Evolutionary conservation across 164 flowering plant genomes (phyloP), one percentile per base, ranked within the genome.

Genomic region (Vitis labrusca): DNA sequence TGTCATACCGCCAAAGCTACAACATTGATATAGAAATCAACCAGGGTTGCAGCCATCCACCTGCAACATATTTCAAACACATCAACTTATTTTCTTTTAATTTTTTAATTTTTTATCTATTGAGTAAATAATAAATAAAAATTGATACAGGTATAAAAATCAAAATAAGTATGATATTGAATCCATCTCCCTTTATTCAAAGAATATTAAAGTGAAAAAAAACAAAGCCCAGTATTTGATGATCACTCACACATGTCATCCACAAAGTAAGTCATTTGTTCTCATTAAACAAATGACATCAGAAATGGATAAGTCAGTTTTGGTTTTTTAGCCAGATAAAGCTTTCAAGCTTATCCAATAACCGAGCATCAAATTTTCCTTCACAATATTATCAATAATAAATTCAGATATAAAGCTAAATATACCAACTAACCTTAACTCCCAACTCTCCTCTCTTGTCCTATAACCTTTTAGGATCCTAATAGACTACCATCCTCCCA

Each of bases 41-140:
- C 68, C 76, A 84, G 64, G 48, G 91, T 81, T 29, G 85, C 82
- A 15, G 69, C 78, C 88, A 85, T 79, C 89, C 86, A 85, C 79
- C 90, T 89, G 85, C 68, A 79, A 64, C 54, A 73, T 52, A 49
- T 37, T 57, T 8, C 27, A 37, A 37, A 37, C 0, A 0, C 44
- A 37, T 37, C 5, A 37, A 37, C 44, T 37, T 37, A 37, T 37
- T 37, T 37, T 3, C 44, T 37, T 37, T 37, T 5, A 3, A 3
- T 37, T 37, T 37, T 5, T 13, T 2, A 53, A 14, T 15, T 53
- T n/a, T 53, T 11, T 12, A n/a, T 53, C n/a, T 13, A 9, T 53
- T 11, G 14, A 5, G 56, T 53, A 53, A 53, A 13, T 53, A 10
- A 53, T 14, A 53, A 53, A 53, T 13, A 12, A 10, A 53, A 53